phyloP scores from a whole-genome alignment of 1,284 basidiomycete genomes.

The Lentinula novae-zelandiae region DNA sequence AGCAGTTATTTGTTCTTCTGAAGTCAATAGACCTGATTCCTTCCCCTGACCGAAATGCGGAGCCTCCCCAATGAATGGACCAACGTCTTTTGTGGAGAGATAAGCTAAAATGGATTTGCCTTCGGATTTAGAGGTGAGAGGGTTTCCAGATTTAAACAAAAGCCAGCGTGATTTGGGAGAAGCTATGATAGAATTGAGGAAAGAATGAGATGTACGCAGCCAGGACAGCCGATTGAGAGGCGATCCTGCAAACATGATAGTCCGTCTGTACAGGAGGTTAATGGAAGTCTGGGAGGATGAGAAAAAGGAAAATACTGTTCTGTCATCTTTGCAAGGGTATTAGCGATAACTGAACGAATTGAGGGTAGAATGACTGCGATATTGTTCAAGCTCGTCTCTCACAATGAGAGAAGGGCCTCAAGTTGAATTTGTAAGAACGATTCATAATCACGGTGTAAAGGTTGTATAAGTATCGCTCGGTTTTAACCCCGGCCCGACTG shows the following conservation, averaged over 20 bases:
- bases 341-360: constrained; percentile 5
- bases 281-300: neutral
- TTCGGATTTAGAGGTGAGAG: constrained; percentile 42
- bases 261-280: neutral
- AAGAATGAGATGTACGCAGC: constrained; percentile 69
- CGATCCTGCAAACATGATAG: constrained; percentile 73
- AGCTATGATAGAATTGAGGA: constrained; percentile 65
- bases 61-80: constrained; percentile 43
- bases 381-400: neutral
- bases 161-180: constrained; percentile 68
- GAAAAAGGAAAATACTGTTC: neutral
- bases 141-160: constrained; percentile 67
- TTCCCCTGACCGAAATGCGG: constrained; percentile 69
- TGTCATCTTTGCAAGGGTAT: constrained; percentile 5
- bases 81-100: constrained; percentile 53
- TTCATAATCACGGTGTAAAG: neutral
- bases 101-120: constrained; percentile 39
- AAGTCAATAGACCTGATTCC: constrained; percentile 38
- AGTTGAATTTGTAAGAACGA: neutral
- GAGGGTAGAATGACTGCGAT: neutral
- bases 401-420: neutral
- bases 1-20: constrained; percentile 36
- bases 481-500: neutral
- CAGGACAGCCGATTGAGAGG: constrained; percentile 86
- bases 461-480: neutral